Evolutionary conservation across 1,139 yeast genomes (phyloP), one percentile per base, ranked within the genome.

Genomic region (Tardiomyces blankii): DNA sequence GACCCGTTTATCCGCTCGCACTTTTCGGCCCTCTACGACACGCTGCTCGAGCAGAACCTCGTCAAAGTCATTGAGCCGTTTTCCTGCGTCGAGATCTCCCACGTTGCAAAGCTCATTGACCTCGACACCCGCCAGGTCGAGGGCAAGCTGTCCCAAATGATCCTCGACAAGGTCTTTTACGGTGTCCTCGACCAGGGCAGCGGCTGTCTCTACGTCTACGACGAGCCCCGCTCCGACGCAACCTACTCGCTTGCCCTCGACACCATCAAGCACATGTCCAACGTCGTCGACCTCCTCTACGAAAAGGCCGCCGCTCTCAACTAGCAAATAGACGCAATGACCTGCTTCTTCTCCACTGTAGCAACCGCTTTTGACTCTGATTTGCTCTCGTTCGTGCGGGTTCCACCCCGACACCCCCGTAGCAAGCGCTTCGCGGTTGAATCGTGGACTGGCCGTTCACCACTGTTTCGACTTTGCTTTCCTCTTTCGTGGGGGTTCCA

Each of bases 161-260:
- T 91, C 56, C 74, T 91, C 57, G 98, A 91, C 64, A 84, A 87
- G 61, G 86, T 89, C 14, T 87, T 93, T 58, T 84, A 82, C 60
- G 99, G 98, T 42, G 97, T 93, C 42, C 73, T 91, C 57, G 98
- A 91, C 64, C 99, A 91, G 70, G 98, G 98, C 42, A 89, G 89
- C 62, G 98, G 98, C 6, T 91, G 97, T 96, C 75, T 91, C 56
- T 82, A 88, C 55, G 79, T 91, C 49, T 91, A 86, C 60, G 94
- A 87, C 51, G 87, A 89, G 60, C 96, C 96, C 42, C 79, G 78
- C 61, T 78, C 80, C 51, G 97, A 91, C 64, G 86, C 88, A 40
- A 82, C 94, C 42, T 93, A 91, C 61, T 94, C 84, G 53, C 80
- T 91, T 43, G 85, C 95, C 38, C 75, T 91, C 54, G 94, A 85